A percentile compares a stretch with the other conserved stretches of the same genome.
Evolutionary conservation across 2,329 filamentous ascomycete species (phyloP).

Genomic region (Penicillium sp.): DNA sequence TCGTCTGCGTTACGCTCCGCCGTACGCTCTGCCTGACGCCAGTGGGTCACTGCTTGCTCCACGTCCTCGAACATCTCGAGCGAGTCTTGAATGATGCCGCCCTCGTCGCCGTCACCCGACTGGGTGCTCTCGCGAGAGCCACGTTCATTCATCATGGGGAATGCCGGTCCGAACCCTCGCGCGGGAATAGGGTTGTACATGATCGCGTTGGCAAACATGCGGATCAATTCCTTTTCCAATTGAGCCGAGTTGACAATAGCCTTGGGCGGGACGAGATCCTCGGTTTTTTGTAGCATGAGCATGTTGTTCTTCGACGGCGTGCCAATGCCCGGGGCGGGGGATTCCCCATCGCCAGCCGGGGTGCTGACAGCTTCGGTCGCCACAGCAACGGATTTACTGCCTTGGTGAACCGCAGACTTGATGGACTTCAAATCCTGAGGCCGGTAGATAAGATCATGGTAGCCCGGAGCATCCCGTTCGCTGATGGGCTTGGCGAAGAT

Average conservation of each 20-base stretch:
- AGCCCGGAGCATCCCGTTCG: constrained; percentile 69
- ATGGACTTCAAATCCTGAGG: constrained; percentile 75
- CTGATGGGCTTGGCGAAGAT: constrained; percentile 72
- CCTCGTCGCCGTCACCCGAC: constrained; percentile 67
- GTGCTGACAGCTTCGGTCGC: constrained; percentile 59
- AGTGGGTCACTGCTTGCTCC: constrained; percentile 68
- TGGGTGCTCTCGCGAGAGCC: constrained; percentile 37
- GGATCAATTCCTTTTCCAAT: constrained; percentile 84
- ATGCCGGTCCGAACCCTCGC: constrained; percentile 60
- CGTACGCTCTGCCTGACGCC: constrained; percentile 63
- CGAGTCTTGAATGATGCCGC: constrained; percentile 80
- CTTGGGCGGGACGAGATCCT: constrained; percentile 75
- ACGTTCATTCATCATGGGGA: constrained; percentile 46
- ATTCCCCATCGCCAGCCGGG: constrained; percentile 55
- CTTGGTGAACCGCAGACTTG: constrained; percentile 59
- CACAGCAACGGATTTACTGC: constrained; percentile 39
- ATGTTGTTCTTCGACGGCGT: constrained; percentile 38
- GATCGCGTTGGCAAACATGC: constrained; percentile 96
- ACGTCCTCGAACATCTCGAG: constrained; percentile 86
- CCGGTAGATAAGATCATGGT: constrained; percentile 65
- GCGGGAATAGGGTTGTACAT: constrained; percentile 93
- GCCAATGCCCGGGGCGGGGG: constrained; percentile 28
- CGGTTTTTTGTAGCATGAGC: constrained; percentile 50
- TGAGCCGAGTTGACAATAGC: constrained; percentile 91
- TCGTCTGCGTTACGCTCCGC: constrained; percentile 46